Evolutionary conservation across 139 green algal species (phyloP).

Genomic region (Micractinium sp.): DNA sequence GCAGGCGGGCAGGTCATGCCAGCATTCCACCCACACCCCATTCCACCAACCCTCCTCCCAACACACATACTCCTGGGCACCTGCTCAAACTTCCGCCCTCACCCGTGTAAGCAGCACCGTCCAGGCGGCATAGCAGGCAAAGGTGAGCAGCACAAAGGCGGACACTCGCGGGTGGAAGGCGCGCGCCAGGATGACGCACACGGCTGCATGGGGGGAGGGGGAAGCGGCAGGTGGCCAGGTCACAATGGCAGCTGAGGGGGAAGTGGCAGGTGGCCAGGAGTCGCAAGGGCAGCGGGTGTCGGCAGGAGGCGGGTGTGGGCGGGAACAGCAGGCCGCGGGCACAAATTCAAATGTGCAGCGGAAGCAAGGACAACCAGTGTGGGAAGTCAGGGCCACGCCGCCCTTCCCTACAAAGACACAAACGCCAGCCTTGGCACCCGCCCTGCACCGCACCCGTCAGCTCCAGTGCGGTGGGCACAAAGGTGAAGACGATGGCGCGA

Average conservation of each 20-base stretch:
- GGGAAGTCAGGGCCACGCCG: too few relatives aligned
- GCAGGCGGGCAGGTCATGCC: too few relatives aligned
- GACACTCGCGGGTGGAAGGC: slow-evolving; percentile 69
- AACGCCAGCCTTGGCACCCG: too few relatives aligned
- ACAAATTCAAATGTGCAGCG: too few relatives aligned
- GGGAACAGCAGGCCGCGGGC: too few relatives aligned
- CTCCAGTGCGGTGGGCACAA: slow-evolving; percentile 92
- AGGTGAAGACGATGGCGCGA: slow-evolving; percentile 90
- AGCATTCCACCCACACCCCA: too few relatives aligned
- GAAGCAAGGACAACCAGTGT: too few relatives aligned
- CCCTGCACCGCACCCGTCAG: slow-evolving; percentile 57
- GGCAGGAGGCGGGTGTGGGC: too few relatives aligned
- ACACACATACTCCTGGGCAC: too few relatives aligned
- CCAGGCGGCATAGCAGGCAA: slow-evolving; percentile 87
- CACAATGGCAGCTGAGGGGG: neutral
- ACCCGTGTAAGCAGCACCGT: slow-evolving; percentile 83
- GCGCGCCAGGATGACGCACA: slow-evolving; percentile 80
- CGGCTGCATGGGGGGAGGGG: slow-evolving; percentile 39
- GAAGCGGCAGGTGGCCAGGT: neutral
- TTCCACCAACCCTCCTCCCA: too few relatives aligned
- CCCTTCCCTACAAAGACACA: too few relatives aligned
- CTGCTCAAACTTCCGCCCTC: neutral
- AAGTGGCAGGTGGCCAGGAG: neutral
- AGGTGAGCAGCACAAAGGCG: slow-evolving; percentile 81
- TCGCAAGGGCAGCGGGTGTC: too few relatives aligned